Conservation (phyloP, 345 rosid genomes). For the Gossypium rotundifolium region DNA sequence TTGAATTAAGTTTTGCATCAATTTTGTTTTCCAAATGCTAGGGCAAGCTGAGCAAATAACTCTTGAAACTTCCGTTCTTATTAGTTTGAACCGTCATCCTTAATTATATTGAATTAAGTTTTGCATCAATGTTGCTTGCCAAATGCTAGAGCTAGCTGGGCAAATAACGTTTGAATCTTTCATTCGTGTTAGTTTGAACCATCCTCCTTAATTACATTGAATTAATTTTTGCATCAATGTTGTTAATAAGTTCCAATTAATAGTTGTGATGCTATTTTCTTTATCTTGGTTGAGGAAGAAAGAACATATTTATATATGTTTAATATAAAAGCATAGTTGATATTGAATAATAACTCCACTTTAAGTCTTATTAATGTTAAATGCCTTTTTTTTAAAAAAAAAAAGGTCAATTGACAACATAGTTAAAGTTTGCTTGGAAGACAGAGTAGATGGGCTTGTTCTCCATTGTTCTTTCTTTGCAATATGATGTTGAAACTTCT, state of each 20-base stretch:
- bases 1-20: not conserved
- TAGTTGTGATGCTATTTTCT: not conserved
- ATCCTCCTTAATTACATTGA: too few species aligned
- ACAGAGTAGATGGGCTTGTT: not conserved
- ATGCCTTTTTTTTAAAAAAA: not conserved
- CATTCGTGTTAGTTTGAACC: too few species aligned
- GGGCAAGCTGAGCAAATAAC: too few species aligned
- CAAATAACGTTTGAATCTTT: too few species aligned
- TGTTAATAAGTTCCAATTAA: not conserved
- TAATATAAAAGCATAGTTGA: not conserved
- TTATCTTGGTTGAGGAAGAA: constrained; percentile 1
- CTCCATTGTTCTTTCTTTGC: not conserved
- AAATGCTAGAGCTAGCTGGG: too few species aligned
- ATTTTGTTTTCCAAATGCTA: not conserved
- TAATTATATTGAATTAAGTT: not conserved
- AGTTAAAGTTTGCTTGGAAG: not conserved
- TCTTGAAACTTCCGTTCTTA: too few species aligned
- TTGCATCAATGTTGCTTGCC: not conserved
- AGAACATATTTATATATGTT: not conserved
- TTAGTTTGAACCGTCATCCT: too few species aligned
- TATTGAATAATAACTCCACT: not conserved
- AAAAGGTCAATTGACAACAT: not conserved
- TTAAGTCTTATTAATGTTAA: not conserved
- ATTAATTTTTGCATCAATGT: not conserved
- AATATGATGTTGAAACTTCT: not conserved